These are phyloP conservation scores for Diospyros lotus DNA, from an alignment of 148 eudicot genomes.

Conservation along the genomic window DNA sequence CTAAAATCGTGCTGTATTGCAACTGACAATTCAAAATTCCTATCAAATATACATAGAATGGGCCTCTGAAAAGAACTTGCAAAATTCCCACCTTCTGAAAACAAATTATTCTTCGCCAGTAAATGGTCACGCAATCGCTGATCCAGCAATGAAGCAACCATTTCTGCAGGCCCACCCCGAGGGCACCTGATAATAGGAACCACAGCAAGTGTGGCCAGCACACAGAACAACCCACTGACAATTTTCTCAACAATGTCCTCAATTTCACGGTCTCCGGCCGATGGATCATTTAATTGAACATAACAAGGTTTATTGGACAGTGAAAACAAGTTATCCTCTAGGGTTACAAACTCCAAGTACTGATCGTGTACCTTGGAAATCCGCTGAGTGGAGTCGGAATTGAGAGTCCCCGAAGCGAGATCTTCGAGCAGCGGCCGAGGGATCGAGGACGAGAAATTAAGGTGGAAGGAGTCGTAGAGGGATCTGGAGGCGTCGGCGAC, in stretches of 20 bases:
- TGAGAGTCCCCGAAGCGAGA: slow-evolving; percentile 61
- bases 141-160: slow-evolving; percentile 87
- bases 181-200: slow-evolving; percentile 90
- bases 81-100: slow-evolving; percentile 74
- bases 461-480: slow-evolving; percentile 72
- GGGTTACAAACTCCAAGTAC: slow-evolving; percentile 84
- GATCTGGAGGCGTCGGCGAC: slow-evolving; percentile 52
- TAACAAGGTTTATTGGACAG: slow-evolving; percentile 70
- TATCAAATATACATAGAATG: slow-evolving; percentile 74
- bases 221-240: slow-evolving; percentile 83
- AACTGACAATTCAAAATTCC: slow-evolving; percentile 78
- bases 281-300: slow-evolving; percentile 85
- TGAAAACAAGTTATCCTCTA: slow-evolving; percentile 81
- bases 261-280: slow-evolving; percentile 74
- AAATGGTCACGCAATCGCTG: slow-evolving; percentile 88
- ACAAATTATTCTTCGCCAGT: slow-evolving; percentile 80
- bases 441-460: slow-evolving; percentile 81
- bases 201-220: slow-evolving; percentile 78
- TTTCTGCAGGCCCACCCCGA: slow-evolving; percentile 91
- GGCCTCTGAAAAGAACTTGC: slow-evolving; percentile 81
- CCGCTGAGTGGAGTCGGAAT: slow-evolving; percentile 57
- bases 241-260: slow-evolving; percentile 70
- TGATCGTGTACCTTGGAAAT: slow-evolving; percentile 88
- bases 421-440: slow-evolving; percentile 79
- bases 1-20: slow-evolving; percentile 96